Conservation (phyloP, 805 yeast species). For the Myxozyma vanderwaltii region DNA sequence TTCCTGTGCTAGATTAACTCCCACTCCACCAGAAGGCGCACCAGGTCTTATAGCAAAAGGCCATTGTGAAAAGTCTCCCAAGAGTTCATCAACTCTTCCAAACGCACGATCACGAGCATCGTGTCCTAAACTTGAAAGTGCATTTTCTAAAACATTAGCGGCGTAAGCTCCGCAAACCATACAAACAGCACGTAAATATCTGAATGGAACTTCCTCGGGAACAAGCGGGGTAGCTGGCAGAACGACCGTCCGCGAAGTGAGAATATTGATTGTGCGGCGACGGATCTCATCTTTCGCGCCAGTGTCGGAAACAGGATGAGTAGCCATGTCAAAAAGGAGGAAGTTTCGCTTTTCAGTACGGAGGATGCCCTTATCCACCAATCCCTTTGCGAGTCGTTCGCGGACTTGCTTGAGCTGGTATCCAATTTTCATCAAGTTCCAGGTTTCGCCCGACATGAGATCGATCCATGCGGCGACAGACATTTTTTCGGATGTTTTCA, state of each 20-base stretch:
- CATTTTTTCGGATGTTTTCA: conserved; percentile 80
- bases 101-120: conserved; percentile 92
- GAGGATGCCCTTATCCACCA: conserved; percentile 94
- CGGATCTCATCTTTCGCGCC: conserved; percentile 80
- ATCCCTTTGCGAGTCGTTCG: conserved; percentile 92
- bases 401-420: conserved; percentile 97
- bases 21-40: conserved; percentile 55
- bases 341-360: conserved; percentile 96
- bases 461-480: conserved; percentile 92
- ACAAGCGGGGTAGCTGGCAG: conserved; percentile 57
- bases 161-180: conserved; percentile 90
- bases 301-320: conserved; percentile 92
- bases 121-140: conserved; percentile 66
- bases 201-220: conserved; percentile 67
- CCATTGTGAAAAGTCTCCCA: conserved; percentile 77
- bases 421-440: conserved; percentile 92
- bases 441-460: conserved; percentile 86
- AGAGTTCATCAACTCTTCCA: conserved; percentile 88
- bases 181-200: conserved; percentile 74
- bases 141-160: conserved; percentile 94
- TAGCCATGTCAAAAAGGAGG: conserved; percentile 95
- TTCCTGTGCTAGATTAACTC: conserved; percentile 63
- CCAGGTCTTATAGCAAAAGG: conserved; percentile 67
- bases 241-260: conserved; percentile 71
- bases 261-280: conserved; percentile 66